phyloP scores from a whole-genome alignment of 2,329 filamentous ascomycete species.

The Hymenoscyphus scutula region DNA sequence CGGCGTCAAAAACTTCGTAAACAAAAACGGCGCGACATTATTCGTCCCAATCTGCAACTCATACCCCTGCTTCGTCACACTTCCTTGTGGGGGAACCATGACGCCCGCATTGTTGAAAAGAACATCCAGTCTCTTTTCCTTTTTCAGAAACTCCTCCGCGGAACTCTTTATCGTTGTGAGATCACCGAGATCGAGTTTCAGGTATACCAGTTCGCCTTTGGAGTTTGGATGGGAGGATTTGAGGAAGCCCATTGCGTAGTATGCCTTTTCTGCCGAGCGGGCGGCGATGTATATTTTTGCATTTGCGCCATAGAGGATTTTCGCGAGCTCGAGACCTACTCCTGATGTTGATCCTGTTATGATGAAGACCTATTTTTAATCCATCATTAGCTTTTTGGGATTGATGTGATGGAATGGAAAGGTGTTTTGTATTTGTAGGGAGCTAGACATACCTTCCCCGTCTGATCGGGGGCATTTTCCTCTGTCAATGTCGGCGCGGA shows the following conservation, averaged over 20 bases:
- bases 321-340: constrained; percentile 40
- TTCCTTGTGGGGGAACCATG: constrained; percentile 38
- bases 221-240: constrained; percentile 33
- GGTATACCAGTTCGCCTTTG: constrained; percentile 38
- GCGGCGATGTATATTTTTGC: constrained; percentile 46
- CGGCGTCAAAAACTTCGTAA: constrained; percentile 40
- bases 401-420: not conserved
- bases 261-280: constrained; percentile 41
- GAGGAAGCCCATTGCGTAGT: constrained; percentile 41
- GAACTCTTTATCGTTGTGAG: constrained; percentile 41
- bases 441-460: constrained; percentile 27
- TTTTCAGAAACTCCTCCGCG: constrained; percentile 38
- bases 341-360: constrained; percentile 41
- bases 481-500: constrained; percentile 10
- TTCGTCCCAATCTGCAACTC: constrained; percentile 41
- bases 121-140: constrained; percentile 41
- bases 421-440: not conserved
- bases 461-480: constrained; percentile 10
- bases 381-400: not conserved
- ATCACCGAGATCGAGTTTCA: constrained; percentile 42
- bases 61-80: constrained; percentile 37
- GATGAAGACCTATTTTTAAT: constrained; percentile 37
- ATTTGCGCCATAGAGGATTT: constrained; percentile 42
- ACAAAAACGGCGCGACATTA: constrained; percentile 39
- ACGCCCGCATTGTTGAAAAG: constrained; percentile 43